Evolutionary conservation across 2,329 filamentous ascomycete species (phyloP), one percentile per base, ranked within the genome.

Genomic region (Colletotrichum melonis): DNA sequence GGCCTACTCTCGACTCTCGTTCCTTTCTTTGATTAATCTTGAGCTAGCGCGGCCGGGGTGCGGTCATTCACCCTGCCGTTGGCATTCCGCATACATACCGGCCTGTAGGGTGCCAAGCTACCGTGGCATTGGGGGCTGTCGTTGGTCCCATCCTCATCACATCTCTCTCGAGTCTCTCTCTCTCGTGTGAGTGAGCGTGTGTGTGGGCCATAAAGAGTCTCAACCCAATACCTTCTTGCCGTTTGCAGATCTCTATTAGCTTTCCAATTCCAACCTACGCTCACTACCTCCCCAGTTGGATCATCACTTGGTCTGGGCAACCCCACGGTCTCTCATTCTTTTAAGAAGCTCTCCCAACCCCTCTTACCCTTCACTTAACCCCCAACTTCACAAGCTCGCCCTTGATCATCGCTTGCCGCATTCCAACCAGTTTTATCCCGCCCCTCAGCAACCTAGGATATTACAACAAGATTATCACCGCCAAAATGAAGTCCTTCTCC

Each of bases 401-500:
- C 42, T 70, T 46, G 67, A 65, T 56, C 60, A 60, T 60, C 54
- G 26, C 30, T 57, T 22, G 52, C n/a, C 58, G 14, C 54, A 58
- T 56, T 49, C 8, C 38, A 42, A 12, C 38, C 42, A 63, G 32
- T 49, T 24, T 24, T 46, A 65, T 12, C 49, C 56, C 55, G 28
- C 35, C 35, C 46, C 26, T 52, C 28, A 63, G 35, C 49, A 49
- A n/a, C 14, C 26, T 28, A 64, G n/a, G 16, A 28, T 5, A 60
- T 54, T 32, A 19, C 63, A 68, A 30, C 63, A 59, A 38, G 64
- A 62, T 75, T 24, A 22, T 80, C 14, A 59, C 38, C 67, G 75
- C 56, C 56, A 58, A 76, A 38, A 78, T 78, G 77, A 75, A 75
- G 49, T 42, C 75, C 63, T 73, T 75, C 32, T 63, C 76, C 30